A percentile compares a stretch with the other conserved stretches of the same genome.
phyloP scores from a whole-genome alignment of 768 basidiomycete genomes.

The Mycena haematopus region DNA sequence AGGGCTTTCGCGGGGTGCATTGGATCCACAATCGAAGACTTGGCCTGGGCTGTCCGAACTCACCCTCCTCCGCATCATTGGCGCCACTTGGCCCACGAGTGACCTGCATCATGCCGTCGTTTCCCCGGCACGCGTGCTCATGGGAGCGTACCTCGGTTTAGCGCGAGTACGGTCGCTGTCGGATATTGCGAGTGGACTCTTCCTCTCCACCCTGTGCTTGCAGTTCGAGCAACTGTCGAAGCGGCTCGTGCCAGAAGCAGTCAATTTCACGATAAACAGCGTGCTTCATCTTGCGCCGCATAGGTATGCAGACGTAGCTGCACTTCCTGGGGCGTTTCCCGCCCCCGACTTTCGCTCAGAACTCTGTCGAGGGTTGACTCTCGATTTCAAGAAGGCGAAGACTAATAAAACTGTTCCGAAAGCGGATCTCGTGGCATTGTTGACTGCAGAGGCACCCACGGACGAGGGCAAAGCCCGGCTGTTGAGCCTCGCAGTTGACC shows the following conservation, averaged over 20 bases:
- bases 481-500: constrained; percentile 62
- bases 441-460: constrained; percentile 41
- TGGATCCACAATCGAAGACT: constrained; percentile 69
- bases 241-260: constrained; percentile 86
- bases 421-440: constrained; percentile 54
- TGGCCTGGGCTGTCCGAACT: constrained; percentile 91
- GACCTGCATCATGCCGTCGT: constrained; percentile 92
- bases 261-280: constrained; percentile 80
- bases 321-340: constrained; percentile 75
- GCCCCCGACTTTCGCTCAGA: constrained; percentile 71
- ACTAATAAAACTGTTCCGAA: constrained; percentile 45
- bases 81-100: constrained; percentile 90
- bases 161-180: constrained; percentile 74
- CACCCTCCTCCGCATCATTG: constrained; percentile 78
- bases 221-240: constrained; percentile 89
- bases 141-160: constrained; percentile 90
- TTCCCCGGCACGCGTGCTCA: constrained; percentile 84
- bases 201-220: constrained; percentile 83
- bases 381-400: constrained; percentile 48
- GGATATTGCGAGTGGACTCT: constrained; percentile 89
- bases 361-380: constrained; percentile 44
- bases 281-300: constrained; percentile 79
- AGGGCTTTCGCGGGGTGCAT: constrained; percentile 76
- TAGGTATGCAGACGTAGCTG: constrained; percentile 46
- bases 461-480: constrained; percentile 80